Evolutionary conservation across 805 yeast species (phyloP).

Genomic region (Dipodascopsis tothii): DNA sequence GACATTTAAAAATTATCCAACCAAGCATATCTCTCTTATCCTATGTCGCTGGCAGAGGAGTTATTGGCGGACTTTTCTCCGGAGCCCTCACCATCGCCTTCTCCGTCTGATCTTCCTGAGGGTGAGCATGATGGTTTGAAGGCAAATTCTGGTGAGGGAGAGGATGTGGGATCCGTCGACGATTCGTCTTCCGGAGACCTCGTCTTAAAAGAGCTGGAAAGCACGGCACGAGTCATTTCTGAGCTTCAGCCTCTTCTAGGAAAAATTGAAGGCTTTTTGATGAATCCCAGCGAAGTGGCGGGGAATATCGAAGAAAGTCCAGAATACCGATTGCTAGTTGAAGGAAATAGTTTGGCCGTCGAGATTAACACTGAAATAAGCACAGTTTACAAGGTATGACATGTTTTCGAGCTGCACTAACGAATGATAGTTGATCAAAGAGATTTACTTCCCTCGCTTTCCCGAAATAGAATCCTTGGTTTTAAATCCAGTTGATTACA

Average conservation of each 20-base stretch:
- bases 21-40: no score
- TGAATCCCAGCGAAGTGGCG: conserved; percentile 25
- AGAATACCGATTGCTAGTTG: conserved; percentile 46
- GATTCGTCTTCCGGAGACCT: conserved; percentile 2
- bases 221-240: conserved; percentile 9
- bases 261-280: conserved; percentile 13
- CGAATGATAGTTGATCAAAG: conserved; percentile 35
- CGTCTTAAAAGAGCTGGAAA: conserved; percentile 12
- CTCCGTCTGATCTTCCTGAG: conserved; percentile 11
- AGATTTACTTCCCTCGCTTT: conserved; percentile 53
- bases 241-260: conserved; percentile 10
- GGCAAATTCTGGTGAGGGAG: conserved; percentile 24
- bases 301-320: conserved; percentile 30
- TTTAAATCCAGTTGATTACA: conserved; percentile 55
- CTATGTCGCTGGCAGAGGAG: conserved; percentile 37
- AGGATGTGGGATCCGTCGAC: conserved; percentile 14
- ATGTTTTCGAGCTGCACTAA: background rate
- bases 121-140: conserved; percentile 2
- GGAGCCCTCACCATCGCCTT: conserved; percentile 10
- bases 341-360: conserved; percentile 48
- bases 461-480: conserved; percentile 64
- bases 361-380: conserved; percentile 50
- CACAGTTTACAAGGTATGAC: conserved; percentile 34
- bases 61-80: conserved; percentile 34
- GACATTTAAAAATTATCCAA: no score